Conservation (phyloP, 306 rosid genomes). For the Sindora glabra region DNA sequence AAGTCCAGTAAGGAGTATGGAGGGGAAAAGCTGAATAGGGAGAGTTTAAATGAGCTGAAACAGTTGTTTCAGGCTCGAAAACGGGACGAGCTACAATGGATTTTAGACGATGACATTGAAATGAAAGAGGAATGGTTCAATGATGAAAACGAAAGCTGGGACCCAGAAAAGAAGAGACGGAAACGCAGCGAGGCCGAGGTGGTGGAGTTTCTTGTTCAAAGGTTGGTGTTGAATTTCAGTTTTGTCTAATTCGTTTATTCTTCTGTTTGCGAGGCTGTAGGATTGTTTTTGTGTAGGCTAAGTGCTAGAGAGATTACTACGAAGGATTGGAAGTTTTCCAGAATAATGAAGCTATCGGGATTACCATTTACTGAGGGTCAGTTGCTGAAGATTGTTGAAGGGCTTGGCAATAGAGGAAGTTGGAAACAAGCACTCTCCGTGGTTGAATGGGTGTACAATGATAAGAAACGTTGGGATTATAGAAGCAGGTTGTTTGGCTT, state of each 20-base stretch:
- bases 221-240: constrained; percentile 42
- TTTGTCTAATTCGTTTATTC: neutral
- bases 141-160: constrained; percentile 22
- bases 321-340: constrained; percentile 79
- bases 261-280: neutral
- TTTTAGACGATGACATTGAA: constrained; percentile 64
- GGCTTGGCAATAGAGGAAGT: constrained; percentile 52
- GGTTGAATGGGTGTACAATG: constrained; percentile 67
- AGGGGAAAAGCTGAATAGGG: constrained; percentile 53
- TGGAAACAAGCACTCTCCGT: constrained; percentile 86
- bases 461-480: constrained; percentile 35
- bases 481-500: constrained; percentile 63
- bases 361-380: constrained; percentile 74
- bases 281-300: constrained; percentile 33
- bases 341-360: constrained; percentile 81
- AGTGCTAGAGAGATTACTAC: constrained; percentile 46
- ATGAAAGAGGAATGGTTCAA: constrained; percentile 37
- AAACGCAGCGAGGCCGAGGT: constrained; percentile 56
- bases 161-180: constrained; percentile 26
- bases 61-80: constrained; percentile 61
- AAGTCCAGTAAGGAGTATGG: constrained; percentile 15
- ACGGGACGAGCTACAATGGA: constrained; percentile 60
- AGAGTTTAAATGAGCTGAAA: constrained; percentile 53
- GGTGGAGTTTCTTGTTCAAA: constrained; percentile 69
- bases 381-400: constrained; percentile 55